phyloP scores from a whole-genome alignment of 805 yeast species.

The Metschnikowia proteae region DNA sequence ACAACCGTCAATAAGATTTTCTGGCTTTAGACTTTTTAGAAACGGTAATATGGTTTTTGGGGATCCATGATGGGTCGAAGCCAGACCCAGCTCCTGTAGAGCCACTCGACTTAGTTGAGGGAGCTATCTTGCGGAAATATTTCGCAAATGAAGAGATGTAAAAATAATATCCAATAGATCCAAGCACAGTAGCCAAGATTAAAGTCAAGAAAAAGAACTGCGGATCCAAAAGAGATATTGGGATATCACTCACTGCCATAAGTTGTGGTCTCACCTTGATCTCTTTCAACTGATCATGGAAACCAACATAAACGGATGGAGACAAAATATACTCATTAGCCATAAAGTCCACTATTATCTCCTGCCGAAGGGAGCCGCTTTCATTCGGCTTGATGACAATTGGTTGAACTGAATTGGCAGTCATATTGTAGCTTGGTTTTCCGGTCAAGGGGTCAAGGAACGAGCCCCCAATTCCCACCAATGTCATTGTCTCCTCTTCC shows the following conservation, averaged over 20 bases:
- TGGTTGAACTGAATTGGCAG: slow-evolving; percentile 64
- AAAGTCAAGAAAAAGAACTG: slow-evolving; percentile 62
- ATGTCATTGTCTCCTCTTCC: slow-evolving; percentile 40
- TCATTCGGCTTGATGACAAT: slow-evolving; percentile 48
- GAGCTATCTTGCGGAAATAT: slow-evolving; percentile 41
- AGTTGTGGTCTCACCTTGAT: slow-evolving; percentile 58
- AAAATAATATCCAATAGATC: slow-evolving; percentile 39
- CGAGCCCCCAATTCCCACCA: slow-evolving; percentile 69
- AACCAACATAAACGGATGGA: slow-evolving; percentile 56
- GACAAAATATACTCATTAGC: slow-evolving; percentile 56
- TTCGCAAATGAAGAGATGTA: slow-evolving; percentile 41
- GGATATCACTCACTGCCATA: slow-evolving; percentile 56
- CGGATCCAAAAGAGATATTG: slow-evolving; percentile 69
- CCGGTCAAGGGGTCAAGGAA: slow-evolving; percentile 55
- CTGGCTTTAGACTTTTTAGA: slow-evolving; percentile 13
- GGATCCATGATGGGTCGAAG: slow-evolving; percentile 16
- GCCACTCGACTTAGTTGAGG: slow-evolving; percentile 19
- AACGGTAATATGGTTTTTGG: slow-evolving; percentile 11
- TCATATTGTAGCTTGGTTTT: slow-evolving; percentile 53
- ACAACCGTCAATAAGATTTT: slow-evolving; percentile 13
- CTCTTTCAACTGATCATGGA: slow-evolving; percentile 47
- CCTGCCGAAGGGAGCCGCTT: slow-evolving; percentile 50
- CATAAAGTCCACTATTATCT: slow-evolving; percentile 52
- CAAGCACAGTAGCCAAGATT: slow-evolving; percentile 34
- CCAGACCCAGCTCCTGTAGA: slow-evolving; percentile 12